These are phyloP conservation scores for Aspergillus affinis DNA, from an alignment of 495 filamentous ascomycete species.

Conservation along the genomic window DNA sequence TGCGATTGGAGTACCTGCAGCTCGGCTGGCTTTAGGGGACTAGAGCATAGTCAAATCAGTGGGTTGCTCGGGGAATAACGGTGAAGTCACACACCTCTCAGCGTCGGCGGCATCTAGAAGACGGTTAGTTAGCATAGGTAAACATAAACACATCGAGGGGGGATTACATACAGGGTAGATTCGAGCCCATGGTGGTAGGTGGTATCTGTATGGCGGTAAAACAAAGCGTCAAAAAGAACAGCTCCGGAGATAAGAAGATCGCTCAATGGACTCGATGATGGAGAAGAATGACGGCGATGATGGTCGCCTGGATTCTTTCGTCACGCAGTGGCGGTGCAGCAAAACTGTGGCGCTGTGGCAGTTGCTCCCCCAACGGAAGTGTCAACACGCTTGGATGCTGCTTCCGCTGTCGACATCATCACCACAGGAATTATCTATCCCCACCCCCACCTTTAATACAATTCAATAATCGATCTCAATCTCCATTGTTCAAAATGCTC, in stretches of 20 bases:
- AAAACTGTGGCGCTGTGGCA: conserved; percentile 28
- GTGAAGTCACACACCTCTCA: conserved; percentile 73
- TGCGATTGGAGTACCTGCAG: conserved; percentile 87
- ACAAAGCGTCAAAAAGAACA: background rate
- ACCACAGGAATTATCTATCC: background rate
- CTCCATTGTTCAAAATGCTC: conserved; percentile 67
- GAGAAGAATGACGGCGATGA: conserved; percentile 7
- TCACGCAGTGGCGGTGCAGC: conserved; percentile 49
- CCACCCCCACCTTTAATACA: conserved; percentile 6
- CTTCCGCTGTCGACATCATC: background rate
- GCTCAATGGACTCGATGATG: conserved; percentile 3
- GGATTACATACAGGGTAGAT: conserved; percentile 67
- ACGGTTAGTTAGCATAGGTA: conserved; percentile 19
- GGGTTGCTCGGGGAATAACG: background rate
- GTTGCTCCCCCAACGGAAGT: conserved; percentile 53
- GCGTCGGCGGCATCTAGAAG: conserved; percentile 89
- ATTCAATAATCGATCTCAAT: conserved; percentile 6
- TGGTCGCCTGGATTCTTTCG: conserved; percentile 13
- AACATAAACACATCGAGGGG: conserved; percentile 14
- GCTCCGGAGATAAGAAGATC: background rate
- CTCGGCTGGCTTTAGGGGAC: conserved; percentile 84
- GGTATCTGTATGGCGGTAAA: background rate
- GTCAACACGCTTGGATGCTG: conserved; percentile 5
- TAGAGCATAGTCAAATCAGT: conserved; percentile 26
- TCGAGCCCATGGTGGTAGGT: conserved; percentile 51